Evolutionary conservation across 2,329 filamentous ascomycete species (phyloP).

Genomic region (Ophiostoma tasmaniense): DNA sequence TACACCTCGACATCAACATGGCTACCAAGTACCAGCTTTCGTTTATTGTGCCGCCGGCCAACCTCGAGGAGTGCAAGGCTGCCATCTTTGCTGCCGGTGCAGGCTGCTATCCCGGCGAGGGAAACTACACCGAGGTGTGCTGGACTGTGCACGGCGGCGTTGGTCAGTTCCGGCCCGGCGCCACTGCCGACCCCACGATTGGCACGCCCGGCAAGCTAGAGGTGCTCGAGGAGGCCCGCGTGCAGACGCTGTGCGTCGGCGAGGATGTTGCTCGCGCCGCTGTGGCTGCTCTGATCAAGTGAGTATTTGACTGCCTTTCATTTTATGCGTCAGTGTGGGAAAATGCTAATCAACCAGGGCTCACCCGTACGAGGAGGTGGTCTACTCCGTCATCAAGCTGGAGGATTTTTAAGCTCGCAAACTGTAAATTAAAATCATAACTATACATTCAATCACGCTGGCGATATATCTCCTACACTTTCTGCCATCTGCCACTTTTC

Average conservation of each 20-base stretch:
- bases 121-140: conserved; percentile 49
- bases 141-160: conserved; percentile 45
- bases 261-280: conserved; percentile 47
- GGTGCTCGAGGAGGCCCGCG: conserved; percentile 49
- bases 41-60: conserved; percentile 20
- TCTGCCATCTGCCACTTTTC: neutral
- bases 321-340: neutral
- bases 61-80: conserved; percentile 42
- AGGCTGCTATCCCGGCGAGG: conserved; percentile 32
- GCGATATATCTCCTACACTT: neutral
- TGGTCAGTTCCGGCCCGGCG: conserved; percentile 58
- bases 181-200: conserved; percentile 53
- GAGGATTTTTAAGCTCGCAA: conserved; percentile 36
- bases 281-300: conserved; percentile 58
- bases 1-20: neutral
- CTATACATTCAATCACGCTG: neutral
- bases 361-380: conserved; percentile 46
- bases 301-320: conserved; percentile 24
- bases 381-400: conserved; percentile 40
- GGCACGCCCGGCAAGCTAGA: conserved; percentile 46
- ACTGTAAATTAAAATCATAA: neutral
- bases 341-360: conserved; percentile 27
- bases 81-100: conserved; percentile 53
- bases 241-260: conserved; percentile 55
- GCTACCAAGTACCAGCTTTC: conserved; percentile 13